phyloP scores from a whole-genome alignment of 2,329 filamentous ascomycete genomes.

The Colletotrichum filicis region DNA sequence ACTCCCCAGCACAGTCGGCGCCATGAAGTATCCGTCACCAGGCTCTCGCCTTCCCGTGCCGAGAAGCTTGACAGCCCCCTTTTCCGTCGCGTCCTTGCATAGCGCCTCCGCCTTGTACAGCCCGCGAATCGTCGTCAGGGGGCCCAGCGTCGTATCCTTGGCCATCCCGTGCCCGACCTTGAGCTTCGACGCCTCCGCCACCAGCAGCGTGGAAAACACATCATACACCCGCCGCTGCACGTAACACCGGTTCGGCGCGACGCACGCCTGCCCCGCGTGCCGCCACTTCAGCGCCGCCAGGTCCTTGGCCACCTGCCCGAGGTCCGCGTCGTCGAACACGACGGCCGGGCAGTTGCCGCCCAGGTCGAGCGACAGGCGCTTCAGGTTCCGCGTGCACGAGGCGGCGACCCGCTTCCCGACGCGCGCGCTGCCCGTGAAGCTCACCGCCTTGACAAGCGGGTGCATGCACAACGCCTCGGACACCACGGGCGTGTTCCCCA shows the following conservation, averaged over 20 bases:
- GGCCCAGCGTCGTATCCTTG: slow-evolving; percentile 46
- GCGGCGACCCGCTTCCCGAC: slow-evolving; percentile 76
- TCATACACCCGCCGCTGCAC: slow-evolving; percentile 62
- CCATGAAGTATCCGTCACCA: slow-evolving; percentile 77
- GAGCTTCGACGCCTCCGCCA: slow-evolving; percentile 39
- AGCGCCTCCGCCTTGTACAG: slow-evolving; percentile 57
- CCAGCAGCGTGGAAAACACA: slow-evolving; percentile 65
- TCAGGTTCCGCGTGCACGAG: slow-evolving; percentile 70
- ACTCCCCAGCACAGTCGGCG: slow-evolving; percentile 76
- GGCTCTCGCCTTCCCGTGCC: slow-evolving; percentile 66
- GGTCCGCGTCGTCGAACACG: slow-evolving; percentile 73
- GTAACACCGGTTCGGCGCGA: slow-evolving; percentile 68
- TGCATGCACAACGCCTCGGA: slow-evolving; percentile 70
- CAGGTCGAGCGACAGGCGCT: slow-evolving; percentile 74
- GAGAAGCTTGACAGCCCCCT: slow-evolving; percentile 69
- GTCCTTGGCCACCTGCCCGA: slow-evolving; percentile 69
- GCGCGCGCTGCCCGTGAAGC: slow-evolving; percentile 79
- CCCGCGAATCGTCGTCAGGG: slow-evolving; percentile 46
- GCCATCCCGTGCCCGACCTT: slow-evolving; percentile 39
- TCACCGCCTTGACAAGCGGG: slow-evolving; percentile 76
- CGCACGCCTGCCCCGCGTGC: slow-evolving; percentile 69
- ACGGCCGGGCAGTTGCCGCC: slow-evolving; percentile 76
- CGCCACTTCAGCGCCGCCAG: slow-evolving; percentile 65
- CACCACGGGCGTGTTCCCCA: slow-evolving; percentile 69
- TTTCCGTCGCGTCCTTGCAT: slow-evolving; percentile 71